Evolutionary conservation across 768 basidiomycete species (phyloP).

Genomic region (Termitomyces bulborhizus): DNA sequence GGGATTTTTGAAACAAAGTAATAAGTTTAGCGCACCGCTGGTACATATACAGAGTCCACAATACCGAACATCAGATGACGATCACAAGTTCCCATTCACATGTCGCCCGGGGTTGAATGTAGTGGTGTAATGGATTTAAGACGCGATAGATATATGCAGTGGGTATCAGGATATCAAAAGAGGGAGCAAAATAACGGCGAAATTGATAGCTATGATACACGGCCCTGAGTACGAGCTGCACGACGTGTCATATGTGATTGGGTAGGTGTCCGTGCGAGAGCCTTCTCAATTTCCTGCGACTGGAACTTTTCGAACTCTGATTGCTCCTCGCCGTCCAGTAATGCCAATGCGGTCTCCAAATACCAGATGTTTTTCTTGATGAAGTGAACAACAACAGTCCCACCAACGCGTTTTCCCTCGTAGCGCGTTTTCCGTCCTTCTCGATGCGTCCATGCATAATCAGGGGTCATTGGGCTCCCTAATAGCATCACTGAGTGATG

Average conservation of each 20-base stretch:
- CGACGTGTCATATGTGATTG: slow-evolving; percentile 8
- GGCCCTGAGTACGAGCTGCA: background rate
- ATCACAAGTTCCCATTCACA: background rate
- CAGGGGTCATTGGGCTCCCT: slow-evolving; percentile 56
- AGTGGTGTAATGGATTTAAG: slow-evolving; percentile 2
- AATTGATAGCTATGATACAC: slow-evolving; percentile 3
- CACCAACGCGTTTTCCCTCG: slow-evolving; percentile 69
- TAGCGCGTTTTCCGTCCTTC: slow-evolving; percentile 67
- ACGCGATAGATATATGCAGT: background rate
- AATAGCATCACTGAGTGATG: slow-evolving; percentile 2
- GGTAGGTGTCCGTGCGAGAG: slow-evolving; percentile 7
- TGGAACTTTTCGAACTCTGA: slow-evolving; percentile 48
- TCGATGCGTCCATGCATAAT: slow-evolving; percentile 64
- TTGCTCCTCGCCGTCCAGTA: slow-evolving; percentile 74
- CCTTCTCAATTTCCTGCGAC: slow-evolving; percentile 18
- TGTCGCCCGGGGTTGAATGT: background rate
- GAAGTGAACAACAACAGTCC: slow-evolving; percentile 94
- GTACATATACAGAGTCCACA: slow-evolving; percentile 1
- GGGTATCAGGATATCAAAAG: background rate
- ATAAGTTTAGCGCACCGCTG: background rate
- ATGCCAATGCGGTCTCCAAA: slow-evolving; percentile 83
- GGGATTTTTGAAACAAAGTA: background rate
- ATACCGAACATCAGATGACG: background rate
- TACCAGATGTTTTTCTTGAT: slow-evolving; percentile 98
- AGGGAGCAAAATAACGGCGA: background rate